Evolutionary conservation across 495 filamentous ascomycete species (phyloP), one percentile per base, ranked within the genome.

Genomic region (Talaromyces borbonicus): DNA sequence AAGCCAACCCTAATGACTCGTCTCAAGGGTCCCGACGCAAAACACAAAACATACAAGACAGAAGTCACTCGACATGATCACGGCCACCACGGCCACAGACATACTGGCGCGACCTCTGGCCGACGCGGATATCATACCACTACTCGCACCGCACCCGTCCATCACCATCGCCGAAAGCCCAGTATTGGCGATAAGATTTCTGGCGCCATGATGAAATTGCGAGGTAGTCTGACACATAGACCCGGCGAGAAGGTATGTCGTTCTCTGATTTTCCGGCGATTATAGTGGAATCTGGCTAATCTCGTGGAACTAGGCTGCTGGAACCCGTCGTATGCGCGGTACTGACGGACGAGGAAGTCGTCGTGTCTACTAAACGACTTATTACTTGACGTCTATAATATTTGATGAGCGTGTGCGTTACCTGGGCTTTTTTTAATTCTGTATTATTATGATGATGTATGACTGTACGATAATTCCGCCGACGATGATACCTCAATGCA

Each of bases 241-340:
- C 78, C 83, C 1, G 83, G 77, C 5, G 55, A 78, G 43, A 85
- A 83, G 74, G 78, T 78, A 67, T 31, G 60, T 52, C 20, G 43
- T 4, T 25, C 23, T 22, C 9, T 42, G 3, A 9, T 5, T 32
- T 32, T 32, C 16, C n/a, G n/a, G n/a, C n/a, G n/a, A n/a, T n/a
- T n/a, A n/a, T n/a, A n/a, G n/a, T n/a, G n/a, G n/a, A n/a, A n/a
- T n/a, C n/a, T n/a, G n/a, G 50, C 15, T 23, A 5, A 27, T 26
- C 12, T 30, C 15, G 31, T 29, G 1, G 31, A 9, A n/a, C 6
- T 41, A 84, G 79, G 82, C 80, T 59, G 83, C 82, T 41, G 82
- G 83, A 8, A 83, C 81, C 19, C 67, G 80, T 26, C 63, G 82
- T 14, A 84, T 85, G 80, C 72, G 78, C 51, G 82, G 82, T 11